Conservation (phyloP, 495 filamentous ascomycete genomes). For the Schizothecium vesticola region DNA sequence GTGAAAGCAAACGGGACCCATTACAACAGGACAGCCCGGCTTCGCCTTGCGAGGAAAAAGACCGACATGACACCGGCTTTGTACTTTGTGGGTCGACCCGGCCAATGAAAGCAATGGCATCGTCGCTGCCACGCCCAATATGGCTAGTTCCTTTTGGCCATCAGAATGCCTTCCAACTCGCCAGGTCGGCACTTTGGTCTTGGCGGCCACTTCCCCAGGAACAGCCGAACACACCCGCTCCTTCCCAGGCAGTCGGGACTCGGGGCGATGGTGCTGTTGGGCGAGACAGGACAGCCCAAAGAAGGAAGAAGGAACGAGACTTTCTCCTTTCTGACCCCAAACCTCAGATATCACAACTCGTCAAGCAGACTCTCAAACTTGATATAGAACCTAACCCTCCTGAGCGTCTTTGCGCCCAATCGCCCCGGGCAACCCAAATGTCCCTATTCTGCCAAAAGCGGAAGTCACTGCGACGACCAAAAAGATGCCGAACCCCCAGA, state of each 20-base stretch:
- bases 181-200: conserved; percentile 7
- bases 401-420: not conserved
- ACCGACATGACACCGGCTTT: conserved; percentile 7
- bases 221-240: not conserved
- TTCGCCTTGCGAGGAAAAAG: conserved; percentile 2
- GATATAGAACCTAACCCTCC: not conserved
- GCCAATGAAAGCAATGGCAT: not conserved
- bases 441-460: not conserved
- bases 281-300: not conserved
- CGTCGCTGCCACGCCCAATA: not conserved
- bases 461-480: not conserved
- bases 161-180: not conserved
- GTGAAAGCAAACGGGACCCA: not conserved
- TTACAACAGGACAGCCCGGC: not conserved
- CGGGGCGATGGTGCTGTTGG: not conserved
- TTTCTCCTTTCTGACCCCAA: not conserved
- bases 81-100: not conserved
- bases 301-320: not conserved
- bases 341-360: not conserved
- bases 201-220: conserved; percentile 3
- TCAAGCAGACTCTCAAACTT: not conserved
- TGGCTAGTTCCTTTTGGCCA: not conserved
- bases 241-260: conserved; percentile 1
- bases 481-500: not conserved
- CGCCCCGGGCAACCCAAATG: not conserved